Evolutionary conservation across 106 monocot species (phyloP), one percentile per base, ranked within the genome.

Genomic region (Dendrobium officinale): DNA sequence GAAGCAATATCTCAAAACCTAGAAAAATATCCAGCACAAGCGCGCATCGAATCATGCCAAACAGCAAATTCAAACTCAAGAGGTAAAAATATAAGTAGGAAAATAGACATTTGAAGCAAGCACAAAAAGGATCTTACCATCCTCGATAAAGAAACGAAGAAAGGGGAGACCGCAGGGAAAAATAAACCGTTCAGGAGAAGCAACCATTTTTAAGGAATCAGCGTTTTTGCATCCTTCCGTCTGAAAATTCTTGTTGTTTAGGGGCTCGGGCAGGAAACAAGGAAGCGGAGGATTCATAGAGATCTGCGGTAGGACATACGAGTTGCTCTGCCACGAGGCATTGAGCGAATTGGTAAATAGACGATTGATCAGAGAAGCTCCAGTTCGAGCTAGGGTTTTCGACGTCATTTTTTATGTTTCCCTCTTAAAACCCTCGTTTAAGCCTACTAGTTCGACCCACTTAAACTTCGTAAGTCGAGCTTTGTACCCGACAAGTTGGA

Each of bases 131-230:
- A 5, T 56, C 44, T 55, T 24, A 91, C 89, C 85, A 42, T 89
- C 87, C 15, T 85, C 89, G 19, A 87, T 89, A 87, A 92, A 85
- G 84, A 89, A 92, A 9, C 87, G 87, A 73, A 87, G 83, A 73
- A 85, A 92, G 67, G 89, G 92, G 5, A 92, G 85, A 51, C 87
- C 92, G 58, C 87, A 92, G 8, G 92, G 92, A 42, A 92, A 92
- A 31, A 47, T 79, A 24, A 84, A 19, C 73, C 87, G 85, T 6
- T 77, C 81, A 3, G 48, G 54, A 9, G 87, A 89, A 33, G 84
- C 77, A 43, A 85, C 42, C 11, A 26, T 44, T 74, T 61, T 83
- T 49, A 89, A 19, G 2, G 81, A 68, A 26, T 85, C 80, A 5
- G 85, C 77, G 13, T 89, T 83, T 41, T 67, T 45, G 44, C 72